These are phyloP conservation scores for Paracoccidioides lutzii DNA, from an alignment of 2,329 filamentous ascomycete genomes.

Conservation along the genomic window DNA sequence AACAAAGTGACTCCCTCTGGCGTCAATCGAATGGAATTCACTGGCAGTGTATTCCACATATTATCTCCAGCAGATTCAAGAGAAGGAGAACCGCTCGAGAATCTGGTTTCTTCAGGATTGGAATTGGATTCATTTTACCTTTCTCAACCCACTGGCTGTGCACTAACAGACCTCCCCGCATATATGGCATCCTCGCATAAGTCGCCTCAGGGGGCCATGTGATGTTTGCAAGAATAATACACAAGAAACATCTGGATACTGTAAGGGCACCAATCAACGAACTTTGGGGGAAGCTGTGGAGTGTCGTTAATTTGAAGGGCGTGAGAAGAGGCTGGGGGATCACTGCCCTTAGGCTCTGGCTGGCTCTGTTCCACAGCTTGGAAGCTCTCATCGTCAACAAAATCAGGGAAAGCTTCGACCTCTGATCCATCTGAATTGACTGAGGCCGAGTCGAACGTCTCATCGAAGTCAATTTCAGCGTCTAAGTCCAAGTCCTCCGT, in stretches of 20 bases:
- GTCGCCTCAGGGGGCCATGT: neutral
- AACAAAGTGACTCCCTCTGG: neutral
- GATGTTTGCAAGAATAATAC: neutral
- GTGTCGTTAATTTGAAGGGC: neutral
- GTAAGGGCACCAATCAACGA: neutral
- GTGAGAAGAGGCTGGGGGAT: too few relatives aligned
- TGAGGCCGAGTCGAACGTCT: too few relatives aligned
- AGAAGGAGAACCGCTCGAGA: neutral
- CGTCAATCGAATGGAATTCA: neutral
- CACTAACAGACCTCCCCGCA: neutral
- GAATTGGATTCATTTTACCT: neutral
- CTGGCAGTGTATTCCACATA: neutral
- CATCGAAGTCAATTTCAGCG: too few relatives aligned
- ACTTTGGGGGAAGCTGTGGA: neutral
- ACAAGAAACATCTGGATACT: neutral
- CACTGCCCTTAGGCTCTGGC: neutral
- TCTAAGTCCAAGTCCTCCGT: too few relatives aligned
- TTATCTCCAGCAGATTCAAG: neutral
- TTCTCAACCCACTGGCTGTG: neutral
- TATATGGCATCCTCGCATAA: neutral
- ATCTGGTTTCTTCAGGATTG: neutral
- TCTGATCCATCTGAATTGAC: neutral
- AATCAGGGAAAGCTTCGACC: neutral
- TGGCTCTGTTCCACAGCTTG: too few relatives aligned
- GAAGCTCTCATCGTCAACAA: neutral